Base-by-base conservation (phyloP, 176 grass and related monocot genomes). In the Zoysia japonica region DNA sequence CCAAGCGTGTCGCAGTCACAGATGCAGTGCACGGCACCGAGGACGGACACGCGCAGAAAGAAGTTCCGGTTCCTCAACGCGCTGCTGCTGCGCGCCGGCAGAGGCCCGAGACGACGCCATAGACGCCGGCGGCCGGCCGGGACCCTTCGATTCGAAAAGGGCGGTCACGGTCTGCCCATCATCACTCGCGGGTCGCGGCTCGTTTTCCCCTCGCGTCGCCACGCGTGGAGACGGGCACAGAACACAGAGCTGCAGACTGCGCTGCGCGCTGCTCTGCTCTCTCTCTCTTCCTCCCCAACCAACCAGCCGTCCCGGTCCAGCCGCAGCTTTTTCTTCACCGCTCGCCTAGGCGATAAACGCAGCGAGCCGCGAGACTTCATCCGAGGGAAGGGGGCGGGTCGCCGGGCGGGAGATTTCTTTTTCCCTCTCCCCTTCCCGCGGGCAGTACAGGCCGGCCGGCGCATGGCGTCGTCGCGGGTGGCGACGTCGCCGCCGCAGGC, bases 391-490 rank as follows among this genome's bases (percentile, higher is more conserved):
- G 7, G n/a, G 83, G 19, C 59, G 2, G 20, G 66, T 75, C 50
- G 86, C 43, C 38, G 72, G 52, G 12, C 7, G 73, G 44, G 10
- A 37, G 55, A 2, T n/a, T 49, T 20, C 8, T 7, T 0, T 3
- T n/a, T 43, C 43, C 11, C 38, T 39, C 0, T 16, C 53, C 53
- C 11, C 1, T 7, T 9, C 36, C 28, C 5, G 47, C 4, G 46
- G 72, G 38, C 70, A 28, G 70, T 54, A 12, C 28, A 28, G 70
- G 49, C 37, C 52, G 72, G 39, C 72, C 53, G 73, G 70, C 49
- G 74, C 60, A 97, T 97, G 94, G 87, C 94, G 65, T 87, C 91
- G 74, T 89, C 88, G 84, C 80, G 91, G 86, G 86, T 94, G 73
- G 90, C 92, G 48, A 82, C 95, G 70, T 86, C 90, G 59, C 70